A percentile compares a stretch with the other conserved stretches of the same genome.
Conservation (phyloP, 345 rosid species). For the Fremontodendron californicum region DNA sequence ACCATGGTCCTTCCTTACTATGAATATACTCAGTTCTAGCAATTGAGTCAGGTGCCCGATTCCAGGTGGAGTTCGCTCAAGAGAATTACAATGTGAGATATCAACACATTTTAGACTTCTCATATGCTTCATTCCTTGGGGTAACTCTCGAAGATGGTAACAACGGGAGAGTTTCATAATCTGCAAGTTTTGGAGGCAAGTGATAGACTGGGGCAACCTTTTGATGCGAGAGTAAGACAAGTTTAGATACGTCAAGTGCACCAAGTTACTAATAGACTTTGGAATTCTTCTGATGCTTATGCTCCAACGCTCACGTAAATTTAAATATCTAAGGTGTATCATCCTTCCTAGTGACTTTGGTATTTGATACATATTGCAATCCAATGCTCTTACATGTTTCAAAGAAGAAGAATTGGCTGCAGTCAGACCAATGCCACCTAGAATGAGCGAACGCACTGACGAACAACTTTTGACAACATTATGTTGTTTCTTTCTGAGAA, state of each 20-base stretch:
- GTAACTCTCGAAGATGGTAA: background rate
- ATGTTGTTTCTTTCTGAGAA: background rate
- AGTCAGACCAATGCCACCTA: background rate
- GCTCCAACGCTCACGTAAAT: accelerated
- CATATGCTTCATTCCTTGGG: background rate
- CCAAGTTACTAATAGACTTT: background rate
- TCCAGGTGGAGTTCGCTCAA: background rate
- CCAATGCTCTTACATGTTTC: slow-evolving; percentile 1
- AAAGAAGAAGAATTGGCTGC: background rate
- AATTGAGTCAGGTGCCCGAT: slow-evolving; percentile 13
- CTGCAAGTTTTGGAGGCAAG: slow-evolving; percentile 8
- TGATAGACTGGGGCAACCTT: background rate
- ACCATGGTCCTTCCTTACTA: slow-evolving; percentile 10
- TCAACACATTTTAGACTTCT: slow-evolving; percentile 6
- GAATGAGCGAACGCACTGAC: background rate
- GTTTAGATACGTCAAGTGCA: background rate
- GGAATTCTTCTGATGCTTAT: background rate
- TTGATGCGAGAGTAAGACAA: background rate
- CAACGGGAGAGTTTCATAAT: background rate
- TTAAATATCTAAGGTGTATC: background rate
- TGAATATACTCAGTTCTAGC: slow-evolving; percentile 11
- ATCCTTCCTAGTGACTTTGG: background rate
- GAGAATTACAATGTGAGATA: background rate
- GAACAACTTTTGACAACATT: background rate
- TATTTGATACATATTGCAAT: background rate